A percentile compares a stretch with the other conserved stretches of the same genome.
phyloP scores from a whole-genome alignment of 768 basidiomycete genomes.

The Tulasnella sp. region DNA sequence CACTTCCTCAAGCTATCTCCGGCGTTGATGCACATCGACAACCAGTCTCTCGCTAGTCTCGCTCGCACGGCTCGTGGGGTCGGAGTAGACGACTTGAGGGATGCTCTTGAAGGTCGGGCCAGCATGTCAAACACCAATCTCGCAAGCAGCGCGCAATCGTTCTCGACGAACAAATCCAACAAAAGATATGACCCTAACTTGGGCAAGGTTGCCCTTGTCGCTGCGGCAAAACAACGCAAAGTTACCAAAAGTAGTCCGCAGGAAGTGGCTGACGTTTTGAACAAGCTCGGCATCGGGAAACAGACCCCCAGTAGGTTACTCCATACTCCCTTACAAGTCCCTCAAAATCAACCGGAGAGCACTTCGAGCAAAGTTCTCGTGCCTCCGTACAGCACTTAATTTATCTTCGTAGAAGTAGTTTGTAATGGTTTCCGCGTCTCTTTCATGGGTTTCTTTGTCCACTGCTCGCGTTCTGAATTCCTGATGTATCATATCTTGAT shows the following conservation, averaged over 20 bases:
- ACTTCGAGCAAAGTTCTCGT: not conserved
- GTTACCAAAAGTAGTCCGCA: constrained; percentile 31
- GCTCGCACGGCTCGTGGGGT: constrained; percentile 67
- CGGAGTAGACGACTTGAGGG: constrained; percentile 78
- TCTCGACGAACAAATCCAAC: constrained; percentile 9
- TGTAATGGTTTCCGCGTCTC: not conserved
- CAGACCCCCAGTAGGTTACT: constrained; percentile 20
- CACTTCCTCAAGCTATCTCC: constrained; percentile 74
- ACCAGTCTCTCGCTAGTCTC: constrained; percentile 76
- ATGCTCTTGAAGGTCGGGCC: constrained; percentile 76
- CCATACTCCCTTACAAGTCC: constrained; percentile 9
- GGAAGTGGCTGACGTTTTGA: constrained; percentile 73
- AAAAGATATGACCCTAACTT: not conserved
- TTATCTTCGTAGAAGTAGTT: not conserved
- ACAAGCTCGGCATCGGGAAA: constrained; percentile 73
- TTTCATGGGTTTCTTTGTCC: not conserved
- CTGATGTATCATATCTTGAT: not conserved
- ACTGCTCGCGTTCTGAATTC: not conserved
- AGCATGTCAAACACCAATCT: constrained; percentile 37
- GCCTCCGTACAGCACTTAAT: not conserved
- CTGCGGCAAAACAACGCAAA: constrained; percentile 8
- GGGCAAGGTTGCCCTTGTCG: constrained; percentile 10
- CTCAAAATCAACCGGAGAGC: not conserved
- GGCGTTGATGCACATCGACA: constrained; percentile 83
- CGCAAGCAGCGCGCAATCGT: constrained; percentile 6